Evolutionary conservation across 805 yeast genomes (phyloP), one percentile per base, ranked within the genome.

Genomic region (Cyberlindnera subsufficiens): DNA sequence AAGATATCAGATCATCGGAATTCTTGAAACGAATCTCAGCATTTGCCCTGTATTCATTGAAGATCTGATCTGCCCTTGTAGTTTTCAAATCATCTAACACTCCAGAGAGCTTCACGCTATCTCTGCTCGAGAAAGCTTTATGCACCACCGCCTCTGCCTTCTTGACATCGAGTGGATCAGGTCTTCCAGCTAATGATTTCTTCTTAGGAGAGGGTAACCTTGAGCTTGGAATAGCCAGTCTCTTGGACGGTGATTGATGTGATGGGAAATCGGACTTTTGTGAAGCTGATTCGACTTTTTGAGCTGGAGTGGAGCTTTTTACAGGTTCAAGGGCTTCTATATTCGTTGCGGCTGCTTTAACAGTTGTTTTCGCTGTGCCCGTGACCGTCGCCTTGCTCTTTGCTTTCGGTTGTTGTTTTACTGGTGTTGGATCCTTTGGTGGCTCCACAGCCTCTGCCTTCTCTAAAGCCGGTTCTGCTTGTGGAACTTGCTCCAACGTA

Each of bases 41-140:
- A 2, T 55, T 33, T 3, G 39, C 33, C 34, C 51, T 52, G 33
- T 43, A 54, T 1, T 56, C 53, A 15, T 49, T 43, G 36, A 58
- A 58, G 4, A 49, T 42, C 17, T 44, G 43, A 7, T 58, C 59
- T 1, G 58, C 45, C 22, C 47, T 53, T 4, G 47, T 40, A 1
- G 45, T 40, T 44, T 48, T 58, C 44, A 57, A 42, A 9, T 58
- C 63, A 9, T 55, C 59, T 30, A 58, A 43, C 34, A 57, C 49
- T 0, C 49, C 37, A 1, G 45, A 35, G 15, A 56, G 39, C 35
- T 50, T 56, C 7, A 55, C 52, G 6, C 50, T 9, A 34, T 51
- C 55, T 40, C 48, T 56, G 14, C 45, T 38, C 5, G 38, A 15
- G 33, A 53, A 51, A 3, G 56, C 39, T 32, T 54, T 53, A 17